Evolutionary conservation across 768 basidiomycete species (phyloP), one percentile per base, ranked within the genome.

Genomic region (Rhodotorula graminis): DNA sequence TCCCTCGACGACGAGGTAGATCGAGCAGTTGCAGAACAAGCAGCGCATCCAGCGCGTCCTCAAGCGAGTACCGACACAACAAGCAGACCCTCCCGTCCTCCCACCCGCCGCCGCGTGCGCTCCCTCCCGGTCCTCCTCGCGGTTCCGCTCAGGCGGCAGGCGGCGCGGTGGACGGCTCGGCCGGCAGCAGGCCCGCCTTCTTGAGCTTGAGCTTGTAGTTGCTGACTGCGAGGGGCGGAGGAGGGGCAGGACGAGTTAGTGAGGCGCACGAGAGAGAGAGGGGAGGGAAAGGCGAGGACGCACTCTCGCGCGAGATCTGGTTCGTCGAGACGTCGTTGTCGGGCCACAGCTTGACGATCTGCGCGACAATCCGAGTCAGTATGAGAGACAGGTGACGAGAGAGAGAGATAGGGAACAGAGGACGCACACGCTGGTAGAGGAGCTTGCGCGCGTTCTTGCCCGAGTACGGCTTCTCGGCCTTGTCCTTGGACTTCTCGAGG

Each of bases 371-470:
- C n/a, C 46, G 10, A 2, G n/a, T 47, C 7, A 61, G 10, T 8
- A 23, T 27, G 37, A 37, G 9, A 9, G 9, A 9, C 37, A 37
- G 37, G 37, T 33, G 4, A 27, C 12, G 2, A 18, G 25, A 33
- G 50, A 18, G 23, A 23, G 59, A 8, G 42, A 25, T 33, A 21
- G 37, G 56, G 27, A 0, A 64, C 15, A 21, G 42, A 3, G 25
- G 62, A 76, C 83, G 37, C 62, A 88, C 89, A 81, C 88, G 90
- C 80, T 91, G 88, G 82, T 93, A 94, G 15, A 93, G 81, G 12
- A 84, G 82, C 83, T 93, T 94, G 64, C 91, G 83, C 75, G 88
- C 81, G 2, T 89, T 90, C 80, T 93, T 91, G 76, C 91, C 89
- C 76, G 90, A 78, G 87, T 66, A 25, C 44, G 75, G 58, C 69